A percentile compares a stretch with the other conserved stretches of the same genome.
phyloP scores from a whole-genome alignment of 345 rosid species.

The Syzygium grande region DNA sequence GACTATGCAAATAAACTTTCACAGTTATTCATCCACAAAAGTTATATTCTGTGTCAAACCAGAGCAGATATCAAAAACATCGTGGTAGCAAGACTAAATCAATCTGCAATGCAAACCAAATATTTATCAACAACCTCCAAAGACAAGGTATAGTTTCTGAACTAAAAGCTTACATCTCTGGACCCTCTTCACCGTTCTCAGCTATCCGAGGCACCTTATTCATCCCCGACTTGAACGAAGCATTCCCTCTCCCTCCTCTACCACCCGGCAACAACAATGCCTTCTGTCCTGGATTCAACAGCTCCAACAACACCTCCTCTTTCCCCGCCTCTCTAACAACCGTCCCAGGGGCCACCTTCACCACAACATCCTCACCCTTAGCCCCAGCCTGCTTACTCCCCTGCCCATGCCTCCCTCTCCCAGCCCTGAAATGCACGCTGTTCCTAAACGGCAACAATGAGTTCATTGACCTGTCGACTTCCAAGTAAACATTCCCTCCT shows the following conservation, averaged over 20 bases:
- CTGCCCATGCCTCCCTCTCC: conserved; percentile 71
- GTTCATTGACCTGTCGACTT: conserved; percentile 77
- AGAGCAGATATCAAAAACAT: background rate
- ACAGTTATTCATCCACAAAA: background rate
- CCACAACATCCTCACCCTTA: conserved; percentile 73
- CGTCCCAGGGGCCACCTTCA: conserved; percentile 85
- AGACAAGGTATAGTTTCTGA: background rate
- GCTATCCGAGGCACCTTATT: conserved; percentile 89
- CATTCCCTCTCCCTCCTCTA: conserved; percentile 95
- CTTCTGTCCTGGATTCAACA: conserved; percentile 69
- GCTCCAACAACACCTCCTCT: conserved; percentile 75
- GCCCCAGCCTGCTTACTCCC: conserved; percentile 71
- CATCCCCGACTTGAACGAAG: conserved; percentile 70
- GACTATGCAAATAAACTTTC: background rate
- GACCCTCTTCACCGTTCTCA: conserved; percentile 93
- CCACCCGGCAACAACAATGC: conserved; percentile 87
- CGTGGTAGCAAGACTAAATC: background rate
- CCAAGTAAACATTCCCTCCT: conserved; percentile 78
- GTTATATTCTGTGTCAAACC: background rate
- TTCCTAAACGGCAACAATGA: conserved; percentile 80
- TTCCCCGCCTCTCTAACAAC: conserved; percentile 63
- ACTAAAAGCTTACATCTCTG: conserved; percentile 70
- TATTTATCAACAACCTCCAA: background rate
- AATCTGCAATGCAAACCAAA: background rate
- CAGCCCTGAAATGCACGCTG: conserved; percentile 76